These are phyloP conservation scores for Sclerotinia minor DNA, from an alignment of 2,329 filamentous ascomycete species.

Conservation along the genomic window DNA sequence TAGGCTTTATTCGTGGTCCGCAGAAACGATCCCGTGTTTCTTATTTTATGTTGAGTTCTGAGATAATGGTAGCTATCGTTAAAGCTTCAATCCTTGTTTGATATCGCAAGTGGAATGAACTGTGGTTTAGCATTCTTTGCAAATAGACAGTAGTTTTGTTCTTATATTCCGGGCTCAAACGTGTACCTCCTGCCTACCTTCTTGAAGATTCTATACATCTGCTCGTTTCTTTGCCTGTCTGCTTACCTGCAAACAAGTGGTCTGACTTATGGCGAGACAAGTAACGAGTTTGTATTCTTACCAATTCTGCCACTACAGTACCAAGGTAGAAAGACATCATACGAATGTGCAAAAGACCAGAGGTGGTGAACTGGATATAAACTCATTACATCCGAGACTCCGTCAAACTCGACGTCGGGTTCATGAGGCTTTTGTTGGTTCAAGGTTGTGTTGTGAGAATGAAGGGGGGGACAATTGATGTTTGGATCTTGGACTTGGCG, in stretches of 20 bases:
- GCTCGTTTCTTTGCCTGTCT: conserved; percentile 4
- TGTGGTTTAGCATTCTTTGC: conserved; percentile 7
- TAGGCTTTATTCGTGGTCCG: background rate
- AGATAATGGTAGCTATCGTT: background rate
- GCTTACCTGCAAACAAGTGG: background rate
- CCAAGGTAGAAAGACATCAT: background rate
- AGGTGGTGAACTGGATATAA: background rate
- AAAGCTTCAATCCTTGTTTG: background rate
- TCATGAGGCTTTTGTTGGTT: background rate
- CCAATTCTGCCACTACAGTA: background rate
- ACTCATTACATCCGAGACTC: too few species aligned
- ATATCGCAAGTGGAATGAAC: background rate
- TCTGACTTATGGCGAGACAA: conserved; percentile 19
- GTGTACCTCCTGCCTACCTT: background rate
- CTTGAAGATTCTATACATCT: background rate
- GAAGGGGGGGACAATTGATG: background rate
- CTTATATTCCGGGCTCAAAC: background rate
- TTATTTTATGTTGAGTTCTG: background rate
- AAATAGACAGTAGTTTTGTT: background rate
- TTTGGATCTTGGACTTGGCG: too few species aligned
- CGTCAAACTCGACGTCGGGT: background rate
- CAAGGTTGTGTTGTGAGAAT: background rate
- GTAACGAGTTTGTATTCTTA: background rate
- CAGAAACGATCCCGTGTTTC: background rate
- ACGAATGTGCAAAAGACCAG: background rate